These are phyloP conservation scores for Massariosphaeria phaeospora DNA, from an alignment of 495 filamentous ascomycete species.

Conservation along the genomic window DNA sequence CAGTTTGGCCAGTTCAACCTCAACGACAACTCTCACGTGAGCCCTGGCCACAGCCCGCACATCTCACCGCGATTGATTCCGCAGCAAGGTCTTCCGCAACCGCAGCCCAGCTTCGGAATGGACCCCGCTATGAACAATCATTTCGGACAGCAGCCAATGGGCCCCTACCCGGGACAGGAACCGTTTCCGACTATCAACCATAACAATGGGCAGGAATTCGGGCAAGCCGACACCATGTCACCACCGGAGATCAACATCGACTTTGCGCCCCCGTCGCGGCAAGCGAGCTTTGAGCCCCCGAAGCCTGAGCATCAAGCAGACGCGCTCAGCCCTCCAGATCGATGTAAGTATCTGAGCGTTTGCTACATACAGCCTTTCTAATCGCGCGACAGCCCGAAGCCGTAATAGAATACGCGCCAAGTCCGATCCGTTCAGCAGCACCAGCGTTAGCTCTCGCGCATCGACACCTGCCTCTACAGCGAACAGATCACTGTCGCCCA, in stretches of 20 bases:
- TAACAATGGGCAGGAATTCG: conserved; percentile 51
- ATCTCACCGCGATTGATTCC: conserved; percentile 78
- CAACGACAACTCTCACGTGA: conserved; percentile 65
- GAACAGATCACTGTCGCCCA: conserved; percentile 57
- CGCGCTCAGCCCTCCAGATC: conserved; percentile 77
- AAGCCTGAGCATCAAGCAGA: conserved; percentile 54
- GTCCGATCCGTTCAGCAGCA: conserved; percentile 40
- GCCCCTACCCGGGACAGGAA: conserved; percentile 56
- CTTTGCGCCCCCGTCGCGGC: conserved; percentile 69
- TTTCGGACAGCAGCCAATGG: conserved; percentile 48
- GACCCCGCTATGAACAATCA: conserved; percentile 44
- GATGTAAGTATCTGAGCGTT: conserved; percentile 35
- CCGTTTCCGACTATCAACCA: conserved; percentile 53
- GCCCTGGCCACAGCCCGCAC: conserved; percentile 78
- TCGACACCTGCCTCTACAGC: conserved; percentile 29
- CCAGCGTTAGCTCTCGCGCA: conserved; percentile 36
- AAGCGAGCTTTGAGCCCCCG: conserved; percentile 63
- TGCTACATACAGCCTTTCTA: background rate
- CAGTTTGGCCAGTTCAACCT: conserved; percentile 77
- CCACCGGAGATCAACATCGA: conserved; percentile 91
- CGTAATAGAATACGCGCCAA: conserved; percentile 43
- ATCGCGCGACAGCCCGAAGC: conserved; percentile 33
- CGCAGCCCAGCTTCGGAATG: conserved; percentile 48
- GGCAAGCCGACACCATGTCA: conserved; percentile 68
- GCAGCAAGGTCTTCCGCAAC: conserved; percentile 51